Evolutionary conservation across 176 grass and related monocot species (phyloP).

Genomic region (Zoysia pacifica): DNA sequence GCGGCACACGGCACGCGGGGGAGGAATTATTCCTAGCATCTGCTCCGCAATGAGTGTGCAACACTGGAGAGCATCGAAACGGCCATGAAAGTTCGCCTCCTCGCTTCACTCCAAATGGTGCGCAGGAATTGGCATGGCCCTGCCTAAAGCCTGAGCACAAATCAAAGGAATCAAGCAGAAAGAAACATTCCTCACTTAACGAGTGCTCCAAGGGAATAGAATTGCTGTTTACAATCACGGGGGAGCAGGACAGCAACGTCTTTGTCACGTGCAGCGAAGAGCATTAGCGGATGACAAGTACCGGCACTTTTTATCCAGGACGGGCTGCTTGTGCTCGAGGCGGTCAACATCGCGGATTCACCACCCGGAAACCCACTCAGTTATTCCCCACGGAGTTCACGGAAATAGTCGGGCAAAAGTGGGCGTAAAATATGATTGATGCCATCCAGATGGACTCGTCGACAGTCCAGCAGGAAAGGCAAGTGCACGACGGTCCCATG

Average conservation of each 20-base stretch:
- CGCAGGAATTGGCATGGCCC: not conserved
- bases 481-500: not conserved
- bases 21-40: not conserved
- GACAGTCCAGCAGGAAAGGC: too few relatives aligned
- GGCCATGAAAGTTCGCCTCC: not conserved
- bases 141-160: not conserved
- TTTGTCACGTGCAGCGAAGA: slow-evolving; percentile 16
- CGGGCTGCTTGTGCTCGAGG: not conserved
- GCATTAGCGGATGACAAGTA: slow-evolving; percentile 21
- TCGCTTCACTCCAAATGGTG: not conserved
- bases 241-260: not conserved
- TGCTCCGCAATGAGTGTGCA: too few relatives aligned
- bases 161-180: not conserved
- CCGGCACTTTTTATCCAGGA: not conserved
- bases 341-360: not conserved
- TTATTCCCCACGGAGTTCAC: slow-evolving; percentile 8
- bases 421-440: slow-evolving; percentile 32
- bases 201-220: not conserved
- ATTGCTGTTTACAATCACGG: not conserved
- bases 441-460: not conserved
- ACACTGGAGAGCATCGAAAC: not conserved
- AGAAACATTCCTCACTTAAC: not conserved
- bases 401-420: not conserved
- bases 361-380: not conserved
- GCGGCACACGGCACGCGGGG: not conserved